Conservation (phyloP, 148 eudicot genomes). For the Selenicereus undatus region DNA sequence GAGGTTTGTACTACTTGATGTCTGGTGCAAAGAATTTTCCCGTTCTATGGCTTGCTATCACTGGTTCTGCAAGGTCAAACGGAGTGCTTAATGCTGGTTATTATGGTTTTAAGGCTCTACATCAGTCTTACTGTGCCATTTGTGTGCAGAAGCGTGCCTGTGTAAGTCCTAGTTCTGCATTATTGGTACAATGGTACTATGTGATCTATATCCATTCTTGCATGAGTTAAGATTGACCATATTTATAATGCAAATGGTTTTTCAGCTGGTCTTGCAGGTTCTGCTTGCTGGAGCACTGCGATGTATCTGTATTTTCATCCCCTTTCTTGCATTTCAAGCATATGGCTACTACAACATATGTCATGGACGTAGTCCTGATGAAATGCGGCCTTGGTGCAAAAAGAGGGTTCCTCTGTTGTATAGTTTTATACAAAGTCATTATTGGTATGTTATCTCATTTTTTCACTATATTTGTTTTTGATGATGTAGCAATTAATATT, state of each 20-base stretch:
- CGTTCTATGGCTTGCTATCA: slow-evolving; percentile 61
- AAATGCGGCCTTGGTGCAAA: slow-evolving; percentile 89
- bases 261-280: slow-evolving; percentile 57
- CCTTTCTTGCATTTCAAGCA: slow-evolving; percentile 81
- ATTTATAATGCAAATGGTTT: background rate
- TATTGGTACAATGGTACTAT: background rate
- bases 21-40: slow-evolving; percentile 46
- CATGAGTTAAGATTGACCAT: background rate
- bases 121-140: slow-evolving; percentile 54
- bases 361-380: slow-evolving; percentile 43
- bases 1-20: slow-evolving; percentile 65
- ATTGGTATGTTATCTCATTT: slow-evolving; percentile 53
- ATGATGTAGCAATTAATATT: background rate
- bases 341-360: slow-evolving; percentile 82
- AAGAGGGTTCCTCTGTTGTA: slow-evolving; percentile 71
- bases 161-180: slow-evolving; percentile 38
- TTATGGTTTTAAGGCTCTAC: slow-evolving; percentile 66
- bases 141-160: slow-evolving; percentile 34
- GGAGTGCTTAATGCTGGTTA: slow-evolving; percentile 94
- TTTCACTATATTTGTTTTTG: background rate
- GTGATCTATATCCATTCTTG: slow-evolving; percentile 6
- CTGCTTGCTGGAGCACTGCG: slow-evolving; percentile 53
- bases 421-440: slow-evolving; percentile 84
- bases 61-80: slow-evolving; percentile 82
- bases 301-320: slow-evolving; percentile 53